These are phyloP conservation scores for Chenopodium formosanum DNA, from an alignment of 148 eudicot species.

Conservation along the genomic window DNA sequence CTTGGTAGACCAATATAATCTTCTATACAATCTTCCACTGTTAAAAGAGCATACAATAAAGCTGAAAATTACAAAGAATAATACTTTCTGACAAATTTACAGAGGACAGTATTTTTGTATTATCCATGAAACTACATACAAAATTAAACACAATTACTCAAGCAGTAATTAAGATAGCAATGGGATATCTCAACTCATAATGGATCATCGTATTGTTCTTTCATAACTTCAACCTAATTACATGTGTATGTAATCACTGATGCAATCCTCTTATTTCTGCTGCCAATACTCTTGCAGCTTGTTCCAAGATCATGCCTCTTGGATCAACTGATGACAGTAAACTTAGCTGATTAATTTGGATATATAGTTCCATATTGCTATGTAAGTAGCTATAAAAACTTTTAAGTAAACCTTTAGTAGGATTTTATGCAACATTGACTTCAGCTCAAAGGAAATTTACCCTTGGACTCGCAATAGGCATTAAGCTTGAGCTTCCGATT, in stretches of 20 bases:
- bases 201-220: constrained; percentile 46
- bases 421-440: no score
- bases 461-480: no score
- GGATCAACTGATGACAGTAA: constrained; percentile 53
- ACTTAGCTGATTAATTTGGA: constrained; percentile 47
- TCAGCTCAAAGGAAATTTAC: no score
- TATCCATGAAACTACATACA: constrained; percentile 4
- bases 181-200: constrained; percentile 18
- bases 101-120: constrained; percentile 13
- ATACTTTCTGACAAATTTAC: constrained; percentile 18
- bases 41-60: constrained; percentile 21
- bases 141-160: neutral
- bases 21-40: neutral
- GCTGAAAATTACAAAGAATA: constrained; percentile 13
- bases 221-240: constrained; percentile 64
- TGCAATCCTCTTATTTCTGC: constrained; percentile 41
- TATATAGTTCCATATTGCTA: neutral
- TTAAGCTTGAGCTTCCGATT: no score
- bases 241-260: constrained; percentile 83
- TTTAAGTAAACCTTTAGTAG: neutral
- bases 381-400: neutral
- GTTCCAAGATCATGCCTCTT: constrained; percentile 45
- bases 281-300: constrained; percentile 60
- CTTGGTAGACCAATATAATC: neutral
- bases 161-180: constrained; percentile 1